Conservation (phyloP, 108 stramenopile genomes). For the Thalassiosira profunda region DNA sequence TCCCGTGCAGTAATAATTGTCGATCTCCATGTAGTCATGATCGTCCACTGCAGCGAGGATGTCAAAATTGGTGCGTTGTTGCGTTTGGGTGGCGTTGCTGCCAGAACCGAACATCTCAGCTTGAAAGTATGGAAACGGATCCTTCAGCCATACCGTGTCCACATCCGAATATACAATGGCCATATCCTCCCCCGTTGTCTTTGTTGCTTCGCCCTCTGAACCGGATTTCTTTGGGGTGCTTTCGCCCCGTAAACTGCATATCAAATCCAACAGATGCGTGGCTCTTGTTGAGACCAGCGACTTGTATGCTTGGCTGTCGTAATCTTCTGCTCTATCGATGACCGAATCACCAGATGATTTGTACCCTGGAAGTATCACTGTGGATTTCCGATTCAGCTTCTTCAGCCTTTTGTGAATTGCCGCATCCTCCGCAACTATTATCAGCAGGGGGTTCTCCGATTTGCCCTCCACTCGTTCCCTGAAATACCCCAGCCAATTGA, state of each 20-base stretch:
- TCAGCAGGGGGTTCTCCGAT: background rate
- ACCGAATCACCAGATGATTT: background rate
- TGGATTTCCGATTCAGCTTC: background rate
- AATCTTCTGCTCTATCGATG: constrained; percentile 12
- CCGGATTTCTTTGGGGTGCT: too few relatives aligned
- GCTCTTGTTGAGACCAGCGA: constrained; percentile 28
- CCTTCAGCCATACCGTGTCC: constrained; percentile 29
- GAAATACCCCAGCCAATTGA: constrained; percentile 28
- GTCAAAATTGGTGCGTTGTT: constrained; percentile 5
- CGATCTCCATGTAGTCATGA: background rate
- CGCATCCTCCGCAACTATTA: constrained; percentile 32
- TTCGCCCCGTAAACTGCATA: constrained; percentile 1
- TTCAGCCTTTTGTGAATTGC: constrained; percentile 7
- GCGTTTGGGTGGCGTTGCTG: background rate
- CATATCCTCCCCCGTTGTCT: background rate
- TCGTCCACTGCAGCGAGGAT: constrained; percentile 26
- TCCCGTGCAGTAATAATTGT: constrained; percentile 34
- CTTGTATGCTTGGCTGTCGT: constrained; percentile 24
- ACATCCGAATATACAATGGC: constrained; percentile 25
- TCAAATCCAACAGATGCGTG: constrained; percentile 35
- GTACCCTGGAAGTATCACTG: constrained; percentile 9
- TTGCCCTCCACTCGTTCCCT: background rate
- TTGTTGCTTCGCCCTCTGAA: too few relatives aligned
- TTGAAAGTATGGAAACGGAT: constrained; percentile 29
- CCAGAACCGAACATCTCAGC: background rate